Evolutionary conservation across 495 filamentous ascomycete species (phyloP), one percentile per base, ranked within the genome.

Genomic region (Lasiosphaeris hirsuta): DNA sequence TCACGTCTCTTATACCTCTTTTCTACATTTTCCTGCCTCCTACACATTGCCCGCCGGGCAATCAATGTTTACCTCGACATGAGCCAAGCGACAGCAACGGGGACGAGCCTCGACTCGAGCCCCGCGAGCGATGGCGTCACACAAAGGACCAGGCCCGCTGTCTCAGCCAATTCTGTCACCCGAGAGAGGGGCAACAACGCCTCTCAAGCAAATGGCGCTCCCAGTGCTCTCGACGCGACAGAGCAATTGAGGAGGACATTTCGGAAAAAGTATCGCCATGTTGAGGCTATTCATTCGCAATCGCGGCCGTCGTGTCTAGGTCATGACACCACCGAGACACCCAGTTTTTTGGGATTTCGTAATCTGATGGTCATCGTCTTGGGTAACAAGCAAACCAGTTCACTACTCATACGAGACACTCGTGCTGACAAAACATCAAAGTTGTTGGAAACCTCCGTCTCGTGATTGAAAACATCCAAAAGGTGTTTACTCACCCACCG

Each of bases 351-450:
- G 41, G 94, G 94, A 0, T 97, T 98, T 64, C 79, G 92, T 35
- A 98, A 98, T 63, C 78, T 98, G 46, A 97, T 97, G 93, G 90
- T 96, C 10, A 85, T 97, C 59, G 90, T 96, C 38, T 72, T 97
- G 51, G 84, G 91, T 94, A 81, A 40, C 76, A 55, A 0, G n/a
- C 9, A 13, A 17, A 4, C 17, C 15, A 33, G 7, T 5, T n/a
- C 40, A 10, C 7, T 4, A 10, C 4, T 30, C 39, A 41, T 41
- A 30, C 10, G 39, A 51, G 14, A 8, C 18, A 14, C 35, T 7
- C 23, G 18, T 18, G 41, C 30, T 43, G 41, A 40, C 14, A 15
- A 35, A 1, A 30, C 5, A 15, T 43, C 65, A 19, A 19, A 90
- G 90, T 97, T 63, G 92, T 92, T 43, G 91, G 92, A 66, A 98